Base-by-base conservation (phyloP, 495 filamentous ascomycete species). In the Daldinia concentrica region DNA sequence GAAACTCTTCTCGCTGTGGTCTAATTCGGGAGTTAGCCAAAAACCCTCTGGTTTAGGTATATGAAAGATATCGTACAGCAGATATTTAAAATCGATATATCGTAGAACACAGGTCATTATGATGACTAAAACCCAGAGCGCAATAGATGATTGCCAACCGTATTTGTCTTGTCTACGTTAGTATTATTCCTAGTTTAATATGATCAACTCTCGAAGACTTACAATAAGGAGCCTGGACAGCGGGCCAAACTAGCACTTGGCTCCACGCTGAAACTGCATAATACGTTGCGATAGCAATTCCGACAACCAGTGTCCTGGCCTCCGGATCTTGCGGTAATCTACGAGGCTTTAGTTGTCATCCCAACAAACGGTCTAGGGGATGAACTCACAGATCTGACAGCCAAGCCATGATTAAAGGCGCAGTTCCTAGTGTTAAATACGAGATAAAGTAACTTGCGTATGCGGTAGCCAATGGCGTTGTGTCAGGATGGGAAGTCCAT, bases 241-340 rank as follows among this genome's bases (percentile, higher is more conserved):
- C 80, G 1, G 80, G 80, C 80, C 80, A 82, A n/a, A 81, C 74
- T 4, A 82, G 76, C 1, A 82, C 80, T 55, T 82, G 80, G 6
- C 77, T 79, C 80, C 80, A 82, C 0, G 80, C 74, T 15, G 80
- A 69, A 3, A 82, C 64, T 7, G 78, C 80, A 50, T 82, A 81
- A 37, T 81, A 78, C 4, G 77, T 72, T 30, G 80, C 80, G 15
- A 82, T 78, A 2, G 80, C 78, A 34, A 80, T 73, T 11, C 79
- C 80, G 4, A 83, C 76, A 32, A 82, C 78, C 54, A 80, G 64
- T 1, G 80, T 75, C 12, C 80, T 78, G 4, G 78, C 80, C 50
- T 82, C 80, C 0, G 80, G 75, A 51, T 82, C 80, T 65, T 79
- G 76, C 0, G 79, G 80, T 1, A 82, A 61, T 59, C 77, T 74